phyloP scores from a whole-genome alignment of 371 early-diverging fungal species.

The Mortierella sp. region DNA sequence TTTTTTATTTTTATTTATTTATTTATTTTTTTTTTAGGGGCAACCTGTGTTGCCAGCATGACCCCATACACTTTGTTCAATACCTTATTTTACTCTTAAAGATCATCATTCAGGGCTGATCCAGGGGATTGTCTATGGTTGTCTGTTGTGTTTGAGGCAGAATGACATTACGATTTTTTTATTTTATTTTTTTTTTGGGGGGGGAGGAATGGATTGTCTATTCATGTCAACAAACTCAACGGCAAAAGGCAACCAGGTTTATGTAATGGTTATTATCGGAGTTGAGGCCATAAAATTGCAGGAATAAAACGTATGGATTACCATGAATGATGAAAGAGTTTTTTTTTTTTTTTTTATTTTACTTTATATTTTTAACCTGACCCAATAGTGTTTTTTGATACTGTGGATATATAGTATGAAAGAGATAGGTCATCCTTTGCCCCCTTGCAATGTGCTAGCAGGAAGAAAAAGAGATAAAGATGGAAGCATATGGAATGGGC shows the following conservation, averaged over 20 bases:
- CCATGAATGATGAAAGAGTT: too few relatives aligned
- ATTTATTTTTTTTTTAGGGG: neutral
- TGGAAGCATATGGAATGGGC: too few relatives aligned
- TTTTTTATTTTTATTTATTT: slow-evolving; percentile 1
- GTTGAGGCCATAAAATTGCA: neutral
- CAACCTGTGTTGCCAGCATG: neutral
- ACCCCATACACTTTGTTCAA: neutral
- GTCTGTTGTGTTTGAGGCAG: neutral
- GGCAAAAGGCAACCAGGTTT: neutral
- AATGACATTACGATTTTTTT: neutral
- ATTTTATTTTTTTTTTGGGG: neutral
- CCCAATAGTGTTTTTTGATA: too few relatives aligned
- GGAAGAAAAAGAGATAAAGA: too few relatives aligned
- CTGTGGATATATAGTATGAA: too few relatives aligned
- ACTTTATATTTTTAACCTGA: too few relatives aligned
- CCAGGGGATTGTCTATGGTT: neutral
- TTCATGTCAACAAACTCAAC: neutral
- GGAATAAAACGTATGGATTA: too few relatives aligned
- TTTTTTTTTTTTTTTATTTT: too few relatives aligned
- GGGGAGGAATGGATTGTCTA: neutral
- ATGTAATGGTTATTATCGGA: too few relatives aligned
- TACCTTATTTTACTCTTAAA: too few relatives aligned
- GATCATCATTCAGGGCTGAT: neutral
- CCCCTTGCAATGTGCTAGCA: too few relatives aligned
- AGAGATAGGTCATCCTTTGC: too few relatives aligned